phyloP scores from a whole-genome alignment of 257 asterid genomes.

The Prunella vulgaris region DNA sequence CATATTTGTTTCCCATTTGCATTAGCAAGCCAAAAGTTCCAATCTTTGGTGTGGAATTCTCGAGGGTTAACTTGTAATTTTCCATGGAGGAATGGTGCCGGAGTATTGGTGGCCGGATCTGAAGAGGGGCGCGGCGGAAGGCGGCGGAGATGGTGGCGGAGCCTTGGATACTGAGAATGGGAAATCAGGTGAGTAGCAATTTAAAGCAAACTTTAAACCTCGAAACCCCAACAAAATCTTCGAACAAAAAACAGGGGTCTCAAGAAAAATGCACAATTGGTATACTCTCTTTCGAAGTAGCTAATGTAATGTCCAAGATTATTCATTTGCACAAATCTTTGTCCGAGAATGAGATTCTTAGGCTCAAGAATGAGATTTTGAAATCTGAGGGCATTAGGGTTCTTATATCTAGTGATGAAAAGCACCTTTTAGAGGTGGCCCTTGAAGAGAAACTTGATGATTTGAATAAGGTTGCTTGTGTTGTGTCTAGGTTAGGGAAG shows the following conservation, averaged over 20 bases:
- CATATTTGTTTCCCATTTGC: background rate
- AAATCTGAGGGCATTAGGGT: conserved; percentile 52
- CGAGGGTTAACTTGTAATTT: background rate
- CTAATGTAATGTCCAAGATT: conserved; percentile 85
- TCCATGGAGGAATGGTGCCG: background rate
- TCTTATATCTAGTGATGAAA: conserved; percentile 62
- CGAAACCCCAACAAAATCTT: conserved; percentile 35
- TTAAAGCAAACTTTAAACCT: conserved; percentile 57
- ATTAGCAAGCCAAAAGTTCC: background rate
- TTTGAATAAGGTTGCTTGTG: conserved; percentile 64
- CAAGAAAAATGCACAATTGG: conserved; percentile 51
- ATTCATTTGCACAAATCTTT: conserved; percentile 73
- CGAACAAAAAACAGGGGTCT: conserved; percentile 26
- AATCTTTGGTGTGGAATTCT: too few species aligned
- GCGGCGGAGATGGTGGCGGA: conserved; percentile 68
- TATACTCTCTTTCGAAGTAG: conserved; percentile 85
- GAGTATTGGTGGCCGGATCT: conserved; percentile 34
- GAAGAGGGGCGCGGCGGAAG: conserved; percentile 23
- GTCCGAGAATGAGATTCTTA: conserved; percentile 46
- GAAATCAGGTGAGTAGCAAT: conserved; percentile 84
- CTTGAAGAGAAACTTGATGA: conserved; percentile 75
- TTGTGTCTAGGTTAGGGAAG: conserved; percentile 84
- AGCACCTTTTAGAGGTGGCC: conserved; percentile 50
- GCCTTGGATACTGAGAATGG: conserved; percentile 76
- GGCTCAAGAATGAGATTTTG: conserved; percentile 67